Base-by-base conservation (phyloP, 345 rosid genomes). In the Cardamine occulta region DNA sequence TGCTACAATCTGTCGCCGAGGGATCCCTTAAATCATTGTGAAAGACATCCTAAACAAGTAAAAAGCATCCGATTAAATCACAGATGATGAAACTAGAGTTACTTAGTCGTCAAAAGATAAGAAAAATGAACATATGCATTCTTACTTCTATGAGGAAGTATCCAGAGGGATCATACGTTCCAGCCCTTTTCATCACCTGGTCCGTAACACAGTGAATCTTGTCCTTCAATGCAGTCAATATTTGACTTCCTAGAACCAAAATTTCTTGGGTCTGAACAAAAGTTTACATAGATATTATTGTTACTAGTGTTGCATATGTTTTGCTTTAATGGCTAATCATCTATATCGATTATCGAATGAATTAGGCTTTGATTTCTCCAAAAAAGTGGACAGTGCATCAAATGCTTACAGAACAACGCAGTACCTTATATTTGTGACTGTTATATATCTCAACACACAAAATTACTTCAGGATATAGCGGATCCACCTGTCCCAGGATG, bases 141-240 rank as follows among this genome's bases (percentile, higher is more conserved):
- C 80, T 78, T 81, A 91, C 98, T 81, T 91, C 97, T 65, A 94
- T 83, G 72, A 91, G 88, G 79, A 94, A 91, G 85, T 88, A 94
- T 76, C 97, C 97, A 26, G 97, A 94, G 34, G 91, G 89, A 85
- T 88, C 91, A 19, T 86, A 76, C 63, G 29, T 74, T 26, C 84
- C 88, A 31, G 95, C 90, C 83, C 83, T 91, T 70, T 74, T 84
- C 99, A 89, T 92, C 82, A 84, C 70, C 65, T 86, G 88, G 76
- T 92, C 96, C 15, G 88, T 85, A 75, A 66, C 57, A 82, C 97
- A 95, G 78, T 82, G 86, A 58, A 95, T 95, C 81, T 81, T 87
- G 84, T 94, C 97, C 80, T 83, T 88, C 67, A 90, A 67, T 72
- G 86, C 93, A 53, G 92, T 86, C 82, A 94, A 80, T 24, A 28